Base-by-base conservation (phyloP, 1,139 yeast species). In the Sugiyamaella xylanicola region DNA sequence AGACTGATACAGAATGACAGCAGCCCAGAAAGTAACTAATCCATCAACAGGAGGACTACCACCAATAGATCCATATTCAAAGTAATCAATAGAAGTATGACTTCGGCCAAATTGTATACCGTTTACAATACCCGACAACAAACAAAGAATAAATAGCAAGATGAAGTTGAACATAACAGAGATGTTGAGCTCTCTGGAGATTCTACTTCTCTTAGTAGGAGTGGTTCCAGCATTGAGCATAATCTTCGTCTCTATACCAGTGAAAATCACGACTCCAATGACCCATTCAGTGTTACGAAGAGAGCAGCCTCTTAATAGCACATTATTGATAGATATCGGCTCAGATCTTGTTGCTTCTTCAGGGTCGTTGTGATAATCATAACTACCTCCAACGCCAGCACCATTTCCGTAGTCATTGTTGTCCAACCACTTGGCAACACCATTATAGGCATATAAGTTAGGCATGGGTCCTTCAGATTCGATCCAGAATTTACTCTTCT, bases 211-310 rank as follows among this genome's bases (percentile, higher is more conserved):
- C 70, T 93, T 93, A 1, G 96, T 85, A 36, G 99, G 99, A 0
- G 98, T 92, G 15, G 83, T 79, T 64, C 98, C 99, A 1, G 97
- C 82, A 71, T 93, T 93, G 65, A 91, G 77, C 95, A 92, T 90
- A 62, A 92, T 91, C 72, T 92, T 93, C 7, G 97, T 81, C 65
- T 93, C 98, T 44, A 77, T 77, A 63, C 99, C 99, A 11, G 99
- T 92, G 72, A 88, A 92, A 21, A 87, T 77, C 15, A 88, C 97
- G 51, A 90, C 73, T 41, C 98, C 97, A 72, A 92, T 83, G 9
- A 83, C 93, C 97, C 97, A 93, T 65, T 86, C 86, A 0, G 98
- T 92, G 71, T 93, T 93, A 75, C 97, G 81, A 43, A 67, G 48
- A n/a, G 90, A 82, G 63, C 95, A 88, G 22, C 99, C 99, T 77